Base-by-base conservation (phyloP, 2,329 filamentous ascomycete genomes). In the Colletotrichum limetticola region DNA sequence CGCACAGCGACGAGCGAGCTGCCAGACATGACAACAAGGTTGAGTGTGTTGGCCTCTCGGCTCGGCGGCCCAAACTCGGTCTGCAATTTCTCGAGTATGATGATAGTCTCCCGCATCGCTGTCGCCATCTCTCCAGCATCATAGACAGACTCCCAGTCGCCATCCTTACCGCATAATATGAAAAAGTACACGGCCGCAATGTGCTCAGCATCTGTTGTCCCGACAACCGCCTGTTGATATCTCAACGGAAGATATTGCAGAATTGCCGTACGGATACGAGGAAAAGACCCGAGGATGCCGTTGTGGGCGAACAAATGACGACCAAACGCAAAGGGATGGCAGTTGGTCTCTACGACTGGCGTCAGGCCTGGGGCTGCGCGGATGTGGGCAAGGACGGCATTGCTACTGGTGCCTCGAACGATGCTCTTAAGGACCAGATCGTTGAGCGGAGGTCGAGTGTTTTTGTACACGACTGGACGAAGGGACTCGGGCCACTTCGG, bases 261-360 rank as follows among this genome's bases (percentile, higher is more conserved):
- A 2, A 72, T 58, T 0, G 55, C 59, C 5, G 67, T 71, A 7
- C 66, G 32, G 7, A 72, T 60, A 5, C 35, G 24, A n/a, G 59
- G 30, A 8, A 72, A 72, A n/a, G 59, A 64, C 3, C 66, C 70
- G 9, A 72, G 52, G 6, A 72, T 60, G 56, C 70, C 70, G 42
- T 72, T 72, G 49, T 72, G 66, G 2, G 70, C 70, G 30, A 72
- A 72, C n/a, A 72, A 30, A 7, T 72, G 66, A 14, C 70, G 53
- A 14, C 70, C 70, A 11, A 72, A 72, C 12, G 32, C 60, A 35
- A 72, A 72, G 26, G 70, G 66, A 7, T 72, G 70, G 30, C 70
- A 72, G 53, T 72, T 71, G 8, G 70, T 72, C 24, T 72, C 66
- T 28, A 71, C 66, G 2, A 72, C 70, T 11, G 70, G 55, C 4